These are phyloP conservation scores for Fusarium kyushuense DNA, from an alignment of 2,329 filamentous ascomycete genomes.

Conservation along the genomic window DNA sequence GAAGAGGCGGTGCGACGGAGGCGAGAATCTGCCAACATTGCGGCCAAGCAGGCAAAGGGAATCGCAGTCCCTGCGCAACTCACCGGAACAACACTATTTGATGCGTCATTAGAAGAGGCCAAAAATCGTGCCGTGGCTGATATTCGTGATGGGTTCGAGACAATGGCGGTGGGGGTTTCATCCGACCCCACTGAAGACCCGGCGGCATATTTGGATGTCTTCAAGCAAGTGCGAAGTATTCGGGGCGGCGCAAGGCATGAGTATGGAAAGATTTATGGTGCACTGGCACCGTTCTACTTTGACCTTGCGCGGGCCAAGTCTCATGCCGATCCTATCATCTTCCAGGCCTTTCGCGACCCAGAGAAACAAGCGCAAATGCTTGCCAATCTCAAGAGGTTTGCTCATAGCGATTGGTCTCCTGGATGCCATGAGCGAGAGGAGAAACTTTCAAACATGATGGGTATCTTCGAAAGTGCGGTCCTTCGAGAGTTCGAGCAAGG, in stretches of 20 bases:
- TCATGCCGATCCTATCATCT: constrained; percentile 85
- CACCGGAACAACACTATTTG: constrained; percentile 72
- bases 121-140: constrained; percentile 56
- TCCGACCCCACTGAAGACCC: constrained; percentile 67
- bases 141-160: constrained; percentile 80
- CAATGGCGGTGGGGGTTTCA: constrained; percentile 68
- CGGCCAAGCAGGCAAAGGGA: constrained; percentile 35
- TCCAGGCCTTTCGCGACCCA: constrained; percentile 87
- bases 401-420: constrained; percentile 81
- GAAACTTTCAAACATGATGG: constrained; percentile 78
- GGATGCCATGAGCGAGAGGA: constrained; percentile 79
- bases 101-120: constrained; percentile 76
- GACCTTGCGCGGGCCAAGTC: constrained; percentile 79
- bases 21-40: constrained; percentile 63
- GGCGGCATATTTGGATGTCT: constrained; percentile 73
- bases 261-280: constrained; percentile 91
- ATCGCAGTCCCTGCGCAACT: constrained; percentile 32
- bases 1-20: constrained; percentile 76
- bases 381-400: constrained; percentile 81
- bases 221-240: constrained; percentile 80
- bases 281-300: constrained; percentile 87
- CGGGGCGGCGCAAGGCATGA: constrained; percentile 88
- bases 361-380: constrained; percentile 93
- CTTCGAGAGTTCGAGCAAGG: constrained; percentile 93
- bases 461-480: constrained; percentile 90